Evolutionary conservation across 2,329 filamentous ascomycete species (phyloP).

Genomic region (Fusarium redolens): DNA sequence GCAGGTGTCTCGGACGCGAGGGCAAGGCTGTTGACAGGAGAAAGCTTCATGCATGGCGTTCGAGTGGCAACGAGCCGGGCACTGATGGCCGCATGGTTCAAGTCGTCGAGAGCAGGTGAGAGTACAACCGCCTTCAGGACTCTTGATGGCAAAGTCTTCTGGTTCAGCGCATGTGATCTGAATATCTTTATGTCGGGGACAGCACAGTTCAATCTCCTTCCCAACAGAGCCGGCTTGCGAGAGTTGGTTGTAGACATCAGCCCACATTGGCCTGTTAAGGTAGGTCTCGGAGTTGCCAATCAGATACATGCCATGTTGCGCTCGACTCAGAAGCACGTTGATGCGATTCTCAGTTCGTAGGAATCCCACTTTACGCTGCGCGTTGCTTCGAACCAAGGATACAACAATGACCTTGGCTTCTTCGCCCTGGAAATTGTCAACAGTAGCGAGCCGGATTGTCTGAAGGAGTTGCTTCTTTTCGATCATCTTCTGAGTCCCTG

Average conservation of each 20-base stretch:
- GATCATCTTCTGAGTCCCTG: background rate
- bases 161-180: constrained; percentile 61
- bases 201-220: constrained; percentile 62
- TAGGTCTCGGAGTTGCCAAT: constrained; percentile 73
- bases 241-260: constrained; percentile 22
- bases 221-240: constrained; percentile 57
- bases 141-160: constrained; percentile 64
- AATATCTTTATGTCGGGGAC: constrained; percentile 67
- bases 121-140: constrained; percentile 71
- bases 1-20: constrained; percentile 54
- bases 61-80: constrained; percentile 58
- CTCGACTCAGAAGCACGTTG: constrained; percentile 74
- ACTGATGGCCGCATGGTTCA: constrained; percentile 58
- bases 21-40: constrained; percentile 57
- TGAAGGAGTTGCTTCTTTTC: constrained; percentile 55
- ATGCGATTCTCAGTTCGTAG: constrained; percentile 74
- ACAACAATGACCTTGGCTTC: constrained; percentile 78
- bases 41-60: constrained; percentile 57
- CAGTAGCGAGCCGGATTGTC: constrained; percentile 68
- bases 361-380: constrained; percentile 69
- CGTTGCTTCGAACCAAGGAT: constrained; percentile 77
- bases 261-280: constrained; percentile 66
- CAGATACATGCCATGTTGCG: constrained; percentile 75
- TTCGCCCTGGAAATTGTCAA: constrained; percentile 84
- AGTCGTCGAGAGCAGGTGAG: constrained; percentile 60